phyloP scores from a whole-genome alignment of 805 yeast species.

The Aciculoconidium aculeatum region DNA sequence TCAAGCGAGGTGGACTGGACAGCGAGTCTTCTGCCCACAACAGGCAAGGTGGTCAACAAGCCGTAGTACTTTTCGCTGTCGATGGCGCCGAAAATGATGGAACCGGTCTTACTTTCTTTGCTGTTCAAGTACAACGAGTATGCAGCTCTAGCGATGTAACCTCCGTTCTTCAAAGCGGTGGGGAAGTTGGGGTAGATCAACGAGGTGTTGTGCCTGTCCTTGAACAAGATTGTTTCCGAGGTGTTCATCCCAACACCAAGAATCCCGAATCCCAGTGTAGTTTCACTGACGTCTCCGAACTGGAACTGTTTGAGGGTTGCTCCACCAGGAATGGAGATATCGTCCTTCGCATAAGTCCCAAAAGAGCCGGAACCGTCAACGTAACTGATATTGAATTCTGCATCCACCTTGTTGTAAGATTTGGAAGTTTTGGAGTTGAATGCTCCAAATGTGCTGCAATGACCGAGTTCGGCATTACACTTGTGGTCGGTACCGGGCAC shows the following conservation, averaged over 20 bases:
- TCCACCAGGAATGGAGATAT: slow-evolving; percentile 5
- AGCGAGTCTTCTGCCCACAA: slow-evolving; percentile 4
- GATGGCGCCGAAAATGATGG: slow-evolving; percentile 17
- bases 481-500: slow-evolving; percentile 4
- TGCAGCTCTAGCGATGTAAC: slow-evolving; percentile 6
- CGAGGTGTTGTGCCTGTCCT: slow-evolving; percentile 1
- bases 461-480: slow-evolving; percentile 3
- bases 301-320: slow-evolving; percentile 3
- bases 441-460: slow-evolving; percentile 5
- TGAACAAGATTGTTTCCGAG: slow-evolving; percentile 2
- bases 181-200: slow-evolving; percentile 10
- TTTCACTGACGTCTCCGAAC: slow-evolving; percentile 6
- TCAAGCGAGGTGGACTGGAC: slow-evolving; percentile 2
- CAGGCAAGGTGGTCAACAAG: slow-evolving; percentile 1
- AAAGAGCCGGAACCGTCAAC: slow-evolving; percentile 4
- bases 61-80: slow-evolving; percentile 14
- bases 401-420: slow-evolving; percentile 1
- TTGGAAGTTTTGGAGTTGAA: slow-evolving; percentile 4
- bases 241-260: slow-evolving; percentile 7
- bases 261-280: slow-evolving; percentile 3
- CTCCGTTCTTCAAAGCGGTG: slow-evolving; percentile 7
- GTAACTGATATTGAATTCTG: slow-evolving; percentile 5
- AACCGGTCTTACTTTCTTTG: slow-evolving; percentile 7
- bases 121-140: slow-evolving; percentile 13
- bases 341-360: slow-evolving; percentile 7